These are phyloP conservation scores for Sindora glabra DNA, from an alignment of 306 rosid genomes.

Conservation along the genomic window DNA sequence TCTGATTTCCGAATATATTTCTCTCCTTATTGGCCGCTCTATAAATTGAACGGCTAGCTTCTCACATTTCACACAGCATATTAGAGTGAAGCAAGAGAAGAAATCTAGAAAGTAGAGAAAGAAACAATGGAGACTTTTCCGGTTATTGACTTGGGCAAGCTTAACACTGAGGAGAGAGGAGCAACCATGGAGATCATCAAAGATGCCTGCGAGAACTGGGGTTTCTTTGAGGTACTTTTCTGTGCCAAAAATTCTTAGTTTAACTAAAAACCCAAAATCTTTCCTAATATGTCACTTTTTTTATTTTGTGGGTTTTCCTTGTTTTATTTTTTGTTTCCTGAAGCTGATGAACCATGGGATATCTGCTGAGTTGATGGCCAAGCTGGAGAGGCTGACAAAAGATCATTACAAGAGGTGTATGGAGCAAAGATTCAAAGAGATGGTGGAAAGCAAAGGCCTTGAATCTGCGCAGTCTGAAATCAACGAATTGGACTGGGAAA, in stretches of 20 bases:
- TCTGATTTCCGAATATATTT: too few relatives aligned
- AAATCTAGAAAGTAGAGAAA: background rate
- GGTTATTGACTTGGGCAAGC: slow-evolving; percentile 64
- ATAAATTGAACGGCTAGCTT: slow-evolving; percentile 38
- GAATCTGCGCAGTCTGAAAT: slow-evolving; percentile 53
- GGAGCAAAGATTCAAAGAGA: slow-evolving; percentile 84
- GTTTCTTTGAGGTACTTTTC: slow-evolving; percentile 98
- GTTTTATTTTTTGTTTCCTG: background rate
- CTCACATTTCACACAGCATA: slow-evolving; percentile 20
- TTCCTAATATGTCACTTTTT: background rate
- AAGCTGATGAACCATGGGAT: slow-evolving; percentile 93
- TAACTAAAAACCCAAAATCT: background rate
- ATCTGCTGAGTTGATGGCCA: slow-evolving; percentile 71
- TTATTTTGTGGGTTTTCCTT: background rate
- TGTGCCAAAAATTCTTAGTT: too few relatives aligned
- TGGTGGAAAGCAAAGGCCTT: slow-evolving; percentile 63
- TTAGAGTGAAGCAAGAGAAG: background rate
- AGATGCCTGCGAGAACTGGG: slow-evolving; percentile 97
- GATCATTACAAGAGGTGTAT: slow-evolving; percentile 79
- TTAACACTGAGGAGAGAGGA: slow-evolving; percentile 53
- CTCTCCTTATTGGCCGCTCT: slow-evolving; percentile 23
- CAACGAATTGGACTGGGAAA: slow-evolving; percentile 84
- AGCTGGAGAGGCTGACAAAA: slow-evolving; percentile 70
- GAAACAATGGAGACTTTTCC: slow-evolving; percentile 49
- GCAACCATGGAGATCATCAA: slow-evolving; percentile 56